Base-by-base conservation (phyloP, 306 rosid genomes). In the Sindora glabra region DNA sequence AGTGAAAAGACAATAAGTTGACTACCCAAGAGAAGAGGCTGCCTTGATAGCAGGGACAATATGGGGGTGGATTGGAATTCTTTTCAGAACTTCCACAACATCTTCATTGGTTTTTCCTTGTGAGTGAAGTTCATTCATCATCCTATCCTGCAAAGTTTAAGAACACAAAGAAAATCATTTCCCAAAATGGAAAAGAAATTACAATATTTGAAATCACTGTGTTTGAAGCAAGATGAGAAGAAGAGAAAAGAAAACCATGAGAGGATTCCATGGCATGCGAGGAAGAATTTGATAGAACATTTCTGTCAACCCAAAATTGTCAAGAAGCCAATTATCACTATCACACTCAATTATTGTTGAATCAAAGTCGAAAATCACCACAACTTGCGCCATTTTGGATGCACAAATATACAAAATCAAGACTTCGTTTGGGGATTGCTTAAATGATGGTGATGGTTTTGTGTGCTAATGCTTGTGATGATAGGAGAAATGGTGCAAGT, bases 291-390 rank as follows among this genome's bases (percentile, higher is more conserved):
- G 64, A 48, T 72, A 62, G 73, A 86, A 83, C 21, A 73, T 65
- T 1, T 83, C 34, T 17, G 75, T 74, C 62, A 77, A 58, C 42
- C 80, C 78, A 19, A 61, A 62, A 48, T 76, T 72, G 37, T 78
- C 83, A 48, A 83, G 80, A 11, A 86, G 59, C 95, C 95, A 86
- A 48, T 83, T 78, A 67, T 86, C 86, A 42, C 85, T 81, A 60
- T 86, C 95, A 22, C 85, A 73, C 46, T 76, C 87, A 5, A 86
- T 76, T 42, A 86, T 78, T 33, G 87, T 83, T 40, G 78, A 71
- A 76, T 86, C 86, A 18, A 86, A 83, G 70, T 86, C 83, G 53
- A 83, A 86, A 71, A 86, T 37, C 59, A 86, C 69, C 0, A 80
- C 70, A 70, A 68, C 38, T 9, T 64, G n/a, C n/a, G 69, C 70